These are phyloP conservation scores for Coniochaeta sp. DNA, from an alignment of 2,329 filamentous ascomycete genomes.

Conservation along the genomic window DNA sequence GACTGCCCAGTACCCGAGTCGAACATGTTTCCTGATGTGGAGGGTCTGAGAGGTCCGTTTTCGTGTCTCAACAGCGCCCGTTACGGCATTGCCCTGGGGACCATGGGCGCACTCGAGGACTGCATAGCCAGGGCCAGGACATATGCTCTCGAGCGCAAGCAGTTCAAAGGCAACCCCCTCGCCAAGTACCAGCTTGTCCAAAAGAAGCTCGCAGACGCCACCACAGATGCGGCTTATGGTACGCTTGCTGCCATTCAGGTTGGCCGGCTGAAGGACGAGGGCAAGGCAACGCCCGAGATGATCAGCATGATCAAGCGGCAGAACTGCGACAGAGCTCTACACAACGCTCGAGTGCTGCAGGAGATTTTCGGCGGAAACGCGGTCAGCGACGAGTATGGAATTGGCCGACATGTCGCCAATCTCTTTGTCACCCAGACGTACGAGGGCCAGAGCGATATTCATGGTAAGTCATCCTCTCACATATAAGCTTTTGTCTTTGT, in stretches of 20 bases:
- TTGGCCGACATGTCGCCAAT: slow-evolving; percentile 92
- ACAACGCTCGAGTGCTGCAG: slow-evolving; percentile 73
- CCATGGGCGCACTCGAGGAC: slow-evolving; percentile 91
- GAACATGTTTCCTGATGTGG: slow-evolving; percentile 90
- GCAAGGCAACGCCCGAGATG: slow-evolving; percentile 87
- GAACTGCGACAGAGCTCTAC: slow-evolving; percentile 87
- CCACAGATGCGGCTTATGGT: slow-evolving; percentile 85
- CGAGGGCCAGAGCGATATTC: slow-evolving; percentile 96
- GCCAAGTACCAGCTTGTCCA: slow-evolving; percentile 96
- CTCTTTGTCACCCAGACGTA: slow-evolving; percentile 97
- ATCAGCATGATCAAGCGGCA: slow-evolving; percentile 95
- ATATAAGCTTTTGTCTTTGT: background rate
- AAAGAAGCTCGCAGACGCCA: slow-evolving; percentile 93
- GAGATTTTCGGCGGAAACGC: slow-evolving; percentile 97
- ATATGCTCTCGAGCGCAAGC: slow-evolving; percentile 87
- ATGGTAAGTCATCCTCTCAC: slow-evolving; percentile 57
- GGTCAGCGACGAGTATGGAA: slow-evolving; percentile 94
- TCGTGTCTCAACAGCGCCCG: slow-evolving; percentile 90
- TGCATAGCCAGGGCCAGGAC: slow-evolving; percentile 72
- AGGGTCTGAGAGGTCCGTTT: slow-evolving; percentile 84
- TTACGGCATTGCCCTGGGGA: slow-evolving; percentile 89
- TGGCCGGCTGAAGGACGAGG: slow-evolving; percentile 85
- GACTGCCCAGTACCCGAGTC: slow-evolving; percentile 78
- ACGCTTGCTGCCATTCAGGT: slow-evolving; percentile 88
- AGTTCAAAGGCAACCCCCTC: slow-evolving; percentile 93